Percentiles rank a stretch among this genome's conserved stretches.
Conservation (phyloP, 2,329 filamentous ascomycete species). For the Hypoxylon sp. region DNA sequence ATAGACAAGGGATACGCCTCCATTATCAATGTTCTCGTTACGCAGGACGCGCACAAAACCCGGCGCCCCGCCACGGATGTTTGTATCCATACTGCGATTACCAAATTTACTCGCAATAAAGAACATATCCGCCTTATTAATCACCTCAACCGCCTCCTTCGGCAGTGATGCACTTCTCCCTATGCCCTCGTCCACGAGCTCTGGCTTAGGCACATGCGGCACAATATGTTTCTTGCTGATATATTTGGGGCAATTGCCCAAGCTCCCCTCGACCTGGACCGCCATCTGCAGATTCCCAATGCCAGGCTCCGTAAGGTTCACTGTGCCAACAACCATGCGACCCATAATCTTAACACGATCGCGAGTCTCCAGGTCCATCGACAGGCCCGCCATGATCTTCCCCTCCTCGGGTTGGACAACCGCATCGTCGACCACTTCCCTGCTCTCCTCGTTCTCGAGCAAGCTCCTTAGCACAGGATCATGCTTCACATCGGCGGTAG, state of each 20-base stretch:
- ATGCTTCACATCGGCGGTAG: constrained; percentile 70
- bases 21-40: constrained; percentile 62
- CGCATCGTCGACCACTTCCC: constrained; percentile 40
- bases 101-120: constrained; percentile 80
- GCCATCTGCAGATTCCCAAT: constrained; percentile 68
- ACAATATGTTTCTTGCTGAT: constrained; percentile 79
- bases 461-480: constrained; percentile 81
- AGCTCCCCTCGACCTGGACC: constrained; percentile 77
- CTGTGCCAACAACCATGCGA: constrained; percentile 74
- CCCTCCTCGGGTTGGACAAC: constrained; percentile 57
- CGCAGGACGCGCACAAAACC: constrained; percentile 81
- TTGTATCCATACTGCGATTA: constrained; percentile 81
- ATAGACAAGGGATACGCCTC: constrained; percentile 72
- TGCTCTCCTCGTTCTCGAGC: constrained; percentile 59
- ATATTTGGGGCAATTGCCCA: constrained; percentile 92
- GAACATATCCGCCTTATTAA: constrained; percentile 79
- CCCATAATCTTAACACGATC: constrained; percentile 83
- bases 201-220: constrained; percentile 67
- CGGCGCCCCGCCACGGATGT: constrained; percentile 80
- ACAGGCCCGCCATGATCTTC: constrained; percentile 65
- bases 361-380: constrained; percentile 75
- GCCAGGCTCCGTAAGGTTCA: constrained; percentile 58
- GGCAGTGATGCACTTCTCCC: constrained; percentile 60
- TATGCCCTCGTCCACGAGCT: constrained; percentile 53
- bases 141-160: constrained; percentile 68